A percentile compares a stretch with the other conserved stretches of the same genome.
phyloP scores from a whole-genome alignment of 2,329 filamentous ascomycete species.

The Alternaria triticimaculans region DNA sequence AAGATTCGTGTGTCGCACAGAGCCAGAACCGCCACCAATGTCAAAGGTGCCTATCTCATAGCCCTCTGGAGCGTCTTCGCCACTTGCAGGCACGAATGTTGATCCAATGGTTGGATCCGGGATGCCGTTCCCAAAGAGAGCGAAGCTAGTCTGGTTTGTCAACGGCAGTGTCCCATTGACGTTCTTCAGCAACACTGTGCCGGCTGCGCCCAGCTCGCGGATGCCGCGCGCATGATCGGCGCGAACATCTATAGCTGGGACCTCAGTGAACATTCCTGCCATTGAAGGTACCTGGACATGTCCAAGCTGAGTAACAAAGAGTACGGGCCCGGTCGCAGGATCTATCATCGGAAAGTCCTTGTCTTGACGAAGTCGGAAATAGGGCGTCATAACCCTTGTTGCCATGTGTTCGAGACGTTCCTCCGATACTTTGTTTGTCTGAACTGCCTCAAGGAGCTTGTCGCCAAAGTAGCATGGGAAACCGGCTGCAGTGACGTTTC shows the following conservation, averaged over 20 bases:
- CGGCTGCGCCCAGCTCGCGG: conserved; percentile 50
- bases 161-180: conserved; percentile 57
- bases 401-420: conserved; percentile 56
- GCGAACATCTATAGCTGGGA: conserved; percentile 47
- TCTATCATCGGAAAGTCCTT: conserved; percentile 46
- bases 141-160: conserved; percentile 52
- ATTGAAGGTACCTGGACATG: background rate
- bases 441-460: conserved; percentile 47
- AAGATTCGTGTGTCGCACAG: conserved; percentile 48
- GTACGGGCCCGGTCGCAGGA: conserved; percentile 25
- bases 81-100: conserved; percentile 18
- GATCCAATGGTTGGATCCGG: conserved; percentile 57
- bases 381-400: conserved; percentile 54
- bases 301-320: conserved; percentile 40
- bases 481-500: conserved; percentile 23
- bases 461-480: conserved; percentile 43
- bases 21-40: conserved; percentile 52
- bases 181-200: conserved; percentile 58
- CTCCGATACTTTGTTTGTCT: conserved; percentile 46
- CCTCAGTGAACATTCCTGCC: background rate
- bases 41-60: conserved; percentile 54
- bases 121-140: conserved; percentile 58
- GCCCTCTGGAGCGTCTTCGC: conserved; percentile 11
- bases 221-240: conserved; percentile 49
- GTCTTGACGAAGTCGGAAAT: conserved; percentile 53